A percentile compares a stretch with the other conserved stretches of the same genome.
These are phyloP conservation scores for Dittrichia graveolens DNA, from an alignment of 129 eudicot species.

Conservation along the genomic window DNA sequence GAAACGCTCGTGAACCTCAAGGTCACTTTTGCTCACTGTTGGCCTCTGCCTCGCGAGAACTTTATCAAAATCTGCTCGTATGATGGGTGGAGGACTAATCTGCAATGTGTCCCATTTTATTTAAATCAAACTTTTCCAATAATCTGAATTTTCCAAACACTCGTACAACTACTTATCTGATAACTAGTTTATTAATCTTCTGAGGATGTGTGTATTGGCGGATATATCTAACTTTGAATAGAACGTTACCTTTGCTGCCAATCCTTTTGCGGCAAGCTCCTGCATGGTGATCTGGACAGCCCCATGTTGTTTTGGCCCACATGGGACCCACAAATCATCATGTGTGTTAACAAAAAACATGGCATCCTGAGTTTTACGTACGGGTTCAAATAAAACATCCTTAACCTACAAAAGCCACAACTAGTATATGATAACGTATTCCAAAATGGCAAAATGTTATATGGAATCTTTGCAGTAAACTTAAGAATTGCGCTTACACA, in stretches of 20 bases:
- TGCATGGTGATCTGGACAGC: constrained; percentile 93
- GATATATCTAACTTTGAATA: too few relatives aligned
- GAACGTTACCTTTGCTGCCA: constrained; percentile 77
- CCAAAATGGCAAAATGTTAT: background rate
- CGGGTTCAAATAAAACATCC: constrained; percentile 98
- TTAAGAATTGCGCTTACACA: constrained; percentile 65
- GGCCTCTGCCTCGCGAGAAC: constrained; percentile 93
- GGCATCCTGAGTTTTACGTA: constrained; percentile 99
- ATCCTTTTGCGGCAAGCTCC: constrained; percentile 89
- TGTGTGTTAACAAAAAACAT: constrained; percentile 77
- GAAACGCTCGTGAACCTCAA: constrained; percentile 91
- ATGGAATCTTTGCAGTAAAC: background rate
- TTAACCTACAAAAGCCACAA: constrained; percentile 61
- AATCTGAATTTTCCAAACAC: too few relatives aligned
- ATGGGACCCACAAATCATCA: constrained; percentile 84
- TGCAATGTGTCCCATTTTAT: constrained; percentile 31
- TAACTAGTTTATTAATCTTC: background rate
- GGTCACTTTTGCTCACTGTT: constrained; percentile 96
- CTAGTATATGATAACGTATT: background rate
- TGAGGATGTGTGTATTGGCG: background rate
- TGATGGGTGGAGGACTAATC: constrained; percentile 95
- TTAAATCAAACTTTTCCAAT: constrained; percentile 15
- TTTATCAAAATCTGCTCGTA: constrained; percentile 79
- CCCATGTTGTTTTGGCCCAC: constrained; percentile 95
- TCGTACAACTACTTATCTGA: background rate